Base-by-base conservation (phyloP, 2,329 filamentous ascomycete genomes). In the Hymenoscyphus salicellus region DNA sequence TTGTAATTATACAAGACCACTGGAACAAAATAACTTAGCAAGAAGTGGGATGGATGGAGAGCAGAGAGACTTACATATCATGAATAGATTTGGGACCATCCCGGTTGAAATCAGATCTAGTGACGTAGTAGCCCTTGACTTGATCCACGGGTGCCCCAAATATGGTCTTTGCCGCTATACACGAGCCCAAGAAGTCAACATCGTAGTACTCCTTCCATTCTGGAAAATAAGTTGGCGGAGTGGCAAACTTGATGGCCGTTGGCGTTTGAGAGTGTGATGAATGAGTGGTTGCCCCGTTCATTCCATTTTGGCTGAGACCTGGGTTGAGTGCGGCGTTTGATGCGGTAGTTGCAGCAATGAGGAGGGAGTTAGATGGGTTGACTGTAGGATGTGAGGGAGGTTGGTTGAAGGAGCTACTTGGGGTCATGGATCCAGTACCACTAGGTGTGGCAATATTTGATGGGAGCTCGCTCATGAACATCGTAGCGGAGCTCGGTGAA, bases 391-490 rank as follows among this genome's bases (percentile, higher is more conserved):
- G 67, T 74, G 88, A 74, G 76, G 81, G 28, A 30, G 28, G 75
- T 14, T 71, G 70, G 81, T 84, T 68, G 80, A 84, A 71, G 80
- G 84, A 74, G 58, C 66, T 67, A 59, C 62, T 75, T 8, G 95
- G 96, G 1, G 94, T 98, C 77, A 96, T 95, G 17, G 93, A 87
- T 38, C 94, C 94, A 0, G 94, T 98, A 23, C 92, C 93, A 11
- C 90, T 85, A 1, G 95, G 95, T 0, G 95, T 98, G 33, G 91
- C 93, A 75, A 97, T 86, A 78, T 95, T 94, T 8, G 93, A 97
- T 7, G 95, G 95, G 43, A 98, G 87, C 78, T 99, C 95, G 26
- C 93, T 97, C 41, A 93, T 97, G 82, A 98, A 98, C 73, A 98
- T 98, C 52, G 93, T 97, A 60, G 92, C 93, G 1, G 92, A 94